A percentile compares a stretch with the other conserved stretches of the same genome.
phyloP scores from a whole-genome alignment of 805 yeast species.

The Hanseniaspora singularis region DNA sequence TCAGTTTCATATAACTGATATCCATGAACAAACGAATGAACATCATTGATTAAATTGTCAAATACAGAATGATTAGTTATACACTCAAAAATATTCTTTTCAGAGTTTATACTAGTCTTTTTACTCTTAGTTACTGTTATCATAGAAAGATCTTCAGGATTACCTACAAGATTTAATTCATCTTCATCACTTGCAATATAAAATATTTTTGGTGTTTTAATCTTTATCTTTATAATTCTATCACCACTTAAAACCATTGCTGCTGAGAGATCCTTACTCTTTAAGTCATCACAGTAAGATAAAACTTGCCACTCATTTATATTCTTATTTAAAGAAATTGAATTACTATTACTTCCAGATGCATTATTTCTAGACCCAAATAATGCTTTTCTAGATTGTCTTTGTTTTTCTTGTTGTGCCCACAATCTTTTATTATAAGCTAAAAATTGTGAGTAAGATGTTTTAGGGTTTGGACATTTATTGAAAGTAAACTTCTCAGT shows the following conservation, averaged over 20 bases:
- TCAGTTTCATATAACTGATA: slow-evolving; percentile 68
- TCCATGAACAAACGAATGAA: slow-evolving; percentile 46
- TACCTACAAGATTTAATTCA: slow-evolving; percentile 36
- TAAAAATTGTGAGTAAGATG: slow-evolving; percentile 58
- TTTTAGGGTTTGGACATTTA: slow-evolving; percentile 47
- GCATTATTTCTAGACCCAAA: slow-evolving; percentile 68
- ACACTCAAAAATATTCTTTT: slow-evolving; percentile 56
- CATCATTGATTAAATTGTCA: slow-evolving; percentile 45
- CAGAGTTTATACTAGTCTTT: slow-evolving; percentile 40
- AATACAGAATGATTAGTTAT: slow-evolving; percentile 42
- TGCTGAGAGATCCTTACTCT: slow-evolving; percentile 60
- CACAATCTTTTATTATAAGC: slow-evolving; percentile 77
- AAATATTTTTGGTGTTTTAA: slow-evolving; percentile 63
- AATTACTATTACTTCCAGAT: too few relatives aligned
- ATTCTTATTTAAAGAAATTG: too few relatives aligned
- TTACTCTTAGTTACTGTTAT: slow-evolving; percentile 50
- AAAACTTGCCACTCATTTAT: slow-evolving; percentile 59
- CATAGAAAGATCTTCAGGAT: slow-evolving; percentile 38
- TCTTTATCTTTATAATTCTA: slow-evolving; percentile 57
- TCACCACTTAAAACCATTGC: slow-evolving; percentile 60
- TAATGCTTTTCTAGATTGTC: slow-evolving; percentile 57
- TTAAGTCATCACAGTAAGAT: slow-evolving; percentile 45
- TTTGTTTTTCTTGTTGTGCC: slow-evolving; percentile 62
- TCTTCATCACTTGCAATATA: slow-evolving; percentile 46
- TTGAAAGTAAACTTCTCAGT: slow-evolving; percentile 31